Evolutionary conservation across 768 basidiomycete species (phyloP).

Genomic region (Hygrophorus pudorinus): DNA sequence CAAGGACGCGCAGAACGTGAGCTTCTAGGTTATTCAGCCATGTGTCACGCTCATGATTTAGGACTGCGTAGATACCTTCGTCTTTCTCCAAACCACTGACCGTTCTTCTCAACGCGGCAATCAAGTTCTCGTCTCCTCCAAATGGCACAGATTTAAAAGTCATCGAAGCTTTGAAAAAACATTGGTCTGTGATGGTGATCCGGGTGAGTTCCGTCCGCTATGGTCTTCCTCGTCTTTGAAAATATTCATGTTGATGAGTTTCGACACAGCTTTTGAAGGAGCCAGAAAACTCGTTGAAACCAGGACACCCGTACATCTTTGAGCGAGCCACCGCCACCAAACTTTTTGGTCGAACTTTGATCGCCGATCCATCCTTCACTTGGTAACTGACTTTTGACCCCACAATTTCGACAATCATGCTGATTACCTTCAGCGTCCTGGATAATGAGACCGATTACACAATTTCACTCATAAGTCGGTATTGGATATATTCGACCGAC

Average conservation of each 20-base stretch:
- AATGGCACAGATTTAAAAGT: slow-evolving; percentile 1
- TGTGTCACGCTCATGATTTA: neutral
- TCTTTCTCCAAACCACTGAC: neutral
- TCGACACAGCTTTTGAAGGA: neutral
- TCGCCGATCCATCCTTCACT: slow-evolving; percentile 1
- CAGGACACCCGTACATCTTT: neutral
- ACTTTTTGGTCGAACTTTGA: slow-evolving; percentile 1
- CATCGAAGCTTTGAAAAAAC: neutral
- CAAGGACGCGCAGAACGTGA: slow-evolving; percentile 1
- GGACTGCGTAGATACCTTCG: neutral
- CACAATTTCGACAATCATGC: neutral
- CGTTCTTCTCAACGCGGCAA: slow-evolving; percentile 1
- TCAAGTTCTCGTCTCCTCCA: neutral
- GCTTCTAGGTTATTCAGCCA: neutral
- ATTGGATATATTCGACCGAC: slow-evolving; percentile 2
- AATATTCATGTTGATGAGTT: neutral
- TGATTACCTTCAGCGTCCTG: neutral
- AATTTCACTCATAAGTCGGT: neutral
- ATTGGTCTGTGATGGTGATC: slow-evolving; percentile 3
- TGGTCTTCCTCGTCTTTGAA: neutral
- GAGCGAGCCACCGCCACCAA: neutral
- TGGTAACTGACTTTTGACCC: neutral
- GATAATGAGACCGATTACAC: slow-evolving; percentile 1
- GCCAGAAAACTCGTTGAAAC: neutral
- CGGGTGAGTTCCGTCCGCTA: neutral